Percentiles rank a stretch among this genome's conserved stretches.
Evolutionary conservation across 805 yeast genomes (phyloP).

Genomic region (Geotrichum ghanense): DNA sequence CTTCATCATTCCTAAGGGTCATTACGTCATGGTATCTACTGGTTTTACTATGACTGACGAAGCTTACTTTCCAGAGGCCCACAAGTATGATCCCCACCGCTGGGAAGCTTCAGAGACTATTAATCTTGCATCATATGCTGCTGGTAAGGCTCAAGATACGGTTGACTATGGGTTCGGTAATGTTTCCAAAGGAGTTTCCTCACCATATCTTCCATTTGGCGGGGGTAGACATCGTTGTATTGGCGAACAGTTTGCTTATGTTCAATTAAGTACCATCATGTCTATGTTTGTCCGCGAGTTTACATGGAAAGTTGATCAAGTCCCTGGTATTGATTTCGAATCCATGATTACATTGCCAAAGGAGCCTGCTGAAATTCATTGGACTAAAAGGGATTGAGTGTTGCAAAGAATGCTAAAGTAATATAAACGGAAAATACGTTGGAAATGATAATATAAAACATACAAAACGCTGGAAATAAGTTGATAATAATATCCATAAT

Average conservation of each 20-base stretch:
- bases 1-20: slow-evolving; percentile 79
- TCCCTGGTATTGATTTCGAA: slow-evolving; percentile 55
- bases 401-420: slow-evolving; percentile 28
- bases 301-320: slow-evolving; percentile 55
- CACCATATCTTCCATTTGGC: slow-evolving; percentile 96
- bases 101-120: slow-evolving; percentile 41
- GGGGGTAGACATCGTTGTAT: slow-evolving; percentile 99
- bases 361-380: slow-evolving; percentile 39
- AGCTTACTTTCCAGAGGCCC: slow-evolving; percentile 67
- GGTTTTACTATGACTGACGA: slow-evolving; percentile 79
- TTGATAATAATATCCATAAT: slow-evolving; percentile 31
- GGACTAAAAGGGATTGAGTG: slow-evolving; percentile 22
- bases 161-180: slow-evolving; percentile 94
- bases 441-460: slow-evolving; percentile 28
- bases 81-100: slow-evolving; percentile 70
- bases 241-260: slow-evolving; percentile 96
- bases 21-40: slow-evolving; percentile 84
- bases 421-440: slow-evolving; percentile 32
- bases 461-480: no score
- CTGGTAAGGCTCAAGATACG: slow-evolving; percentile 17
- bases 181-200: slow-evolving; percentile 87
- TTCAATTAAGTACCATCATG: slow-evolving; percentile 80
- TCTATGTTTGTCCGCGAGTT: slow-evolving; percentile 65
- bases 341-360: slow-evolving; percentile 90
- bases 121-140: neutral